Evolutionary conservation across 495 filamentous ascomycete species (phyloP).

Genomic region (Hyaloscypha finlandica): DNA sequence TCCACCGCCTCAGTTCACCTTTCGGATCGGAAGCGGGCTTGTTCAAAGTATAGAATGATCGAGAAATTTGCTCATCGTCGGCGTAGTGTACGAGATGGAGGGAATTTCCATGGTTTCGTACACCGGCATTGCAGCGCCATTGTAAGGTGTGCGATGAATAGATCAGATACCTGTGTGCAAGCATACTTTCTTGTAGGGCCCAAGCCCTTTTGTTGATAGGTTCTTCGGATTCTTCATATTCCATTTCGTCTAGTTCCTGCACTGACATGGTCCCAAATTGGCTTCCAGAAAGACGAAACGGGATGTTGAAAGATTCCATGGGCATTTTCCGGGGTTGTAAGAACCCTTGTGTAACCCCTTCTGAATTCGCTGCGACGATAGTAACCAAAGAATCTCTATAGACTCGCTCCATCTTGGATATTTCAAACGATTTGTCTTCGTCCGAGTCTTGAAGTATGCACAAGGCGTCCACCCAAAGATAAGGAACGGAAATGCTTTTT

Average conservation of each 20-base stretch:
- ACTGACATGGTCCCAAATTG: slow-evolving; percentile 4
- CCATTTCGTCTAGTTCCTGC: background rate
- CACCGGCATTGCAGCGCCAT: slow-evolving; percentile 2
- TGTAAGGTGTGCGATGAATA: slow-evolving; percentile 5
- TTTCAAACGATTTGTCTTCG: no score
- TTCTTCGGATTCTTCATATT: slow-evolving; percentile 4
- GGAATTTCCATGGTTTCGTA: slow-evolving; percentile 3
- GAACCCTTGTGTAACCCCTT: background rate
- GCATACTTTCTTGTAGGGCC: background rate
- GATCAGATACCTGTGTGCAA: slow-evolving; percentile 4
- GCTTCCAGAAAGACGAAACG: slow-evolving; percentile 3
- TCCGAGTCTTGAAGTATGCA: no score
- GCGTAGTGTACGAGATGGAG: slow-evolving; percentile 1
- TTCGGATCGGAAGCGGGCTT: background rate
- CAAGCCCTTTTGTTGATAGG: slow-evolving; percentile 1
- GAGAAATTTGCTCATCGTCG: background rate
- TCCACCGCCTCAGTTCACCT: background rate
- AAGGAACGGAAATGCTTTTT: no score
- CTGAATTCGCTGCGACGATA: no score
- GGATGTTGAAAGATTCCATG: background rate
- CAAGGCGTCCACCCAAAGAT: no score
- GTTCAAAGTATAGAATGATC: slow-evolving; percentile 1
- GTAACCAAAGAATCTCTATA: no score
- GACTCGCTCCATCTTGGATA: no score
- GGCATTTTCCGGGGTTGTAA: background rate